phyloP scores from a whole-genome alignment of 805 yeast genomes.

The Candida piceae region DNA sequence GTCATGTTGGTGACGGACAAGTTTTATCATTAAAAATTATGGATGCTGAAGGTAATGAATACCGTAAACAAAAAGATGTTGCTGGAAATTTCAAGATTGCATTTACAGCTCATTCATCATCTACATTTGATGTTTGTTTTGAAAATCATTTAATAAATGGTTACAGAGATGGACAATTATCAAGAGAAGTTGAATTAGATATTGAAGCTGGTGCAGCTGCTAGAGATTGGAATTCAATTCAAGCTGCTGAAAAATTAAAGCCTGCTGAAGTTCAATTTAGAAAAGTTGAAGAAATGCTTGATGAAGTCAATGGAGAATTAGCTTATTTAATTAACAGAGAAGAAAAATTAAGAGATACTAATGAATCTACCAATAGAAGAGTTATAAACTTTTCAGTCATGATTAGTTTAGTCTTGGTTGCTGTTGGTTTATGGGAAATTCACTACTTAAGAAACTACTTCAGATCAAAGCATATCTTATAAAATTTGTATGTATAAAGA shows the following conservation, averaged over 20 bases:
- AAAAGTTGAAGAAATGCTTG: slow-evolving; percentile 78
- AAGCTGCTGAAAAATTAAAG: slow-evolving; percentile 86
- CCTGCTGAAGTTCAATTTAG: slow-evolving; percentile 90
- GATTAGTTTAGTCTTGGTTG: slow-evolving; percentile 62
- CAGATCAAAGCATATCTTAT: slow-evolving; percentile 76
- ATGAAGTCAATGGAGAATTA: slow-evolving; percentile 74
- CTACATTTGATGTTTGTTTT: slow-evolving; percentile 90
- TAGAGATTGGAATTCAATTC: slow-evolving; percentile 94
- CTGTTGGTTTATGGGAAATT: slow-evolving; percentile 90
- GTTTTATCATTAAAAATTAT: slow-evolving; percentile 57
- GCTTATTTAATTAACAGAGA: slow-evolving; percentile 84
- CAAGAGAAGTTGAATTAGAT: slow-evolving; percentile 80
- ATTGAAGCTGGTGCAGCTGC: slow-evolving; percentile 96
- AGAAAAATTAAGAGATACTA: slow-evolving; percentile 90
- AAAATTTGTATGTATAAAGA: too few relatives aligned
- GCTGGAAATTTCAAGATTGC: slow-evolving; percentile 70
- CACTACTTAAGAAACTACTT: slow-evolving; percentile 89
- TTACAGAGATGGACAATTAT: slow-evolving; percentile 36
- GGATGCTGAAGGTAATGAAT: slow-evolving; percentile 83
- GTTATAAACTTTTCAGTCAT: slow-evolving; percentile 81
- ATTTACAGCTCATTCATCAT: slow-evolving; percentile 76
- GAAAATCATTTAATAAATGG: slow-evolving; percentile 50
- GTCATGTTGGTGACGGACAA: slow-evolving; percentile 85
- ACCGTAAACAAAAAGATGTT: slow-evolving; percentile 70
- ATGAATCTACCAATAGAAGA: slow-evolving; percentile 91